Evolutionary conservation across 306 rosid species (phyloP), one percentile per base, ranked within the genome.

Genomic region (Vigna trinervia): DNA sequence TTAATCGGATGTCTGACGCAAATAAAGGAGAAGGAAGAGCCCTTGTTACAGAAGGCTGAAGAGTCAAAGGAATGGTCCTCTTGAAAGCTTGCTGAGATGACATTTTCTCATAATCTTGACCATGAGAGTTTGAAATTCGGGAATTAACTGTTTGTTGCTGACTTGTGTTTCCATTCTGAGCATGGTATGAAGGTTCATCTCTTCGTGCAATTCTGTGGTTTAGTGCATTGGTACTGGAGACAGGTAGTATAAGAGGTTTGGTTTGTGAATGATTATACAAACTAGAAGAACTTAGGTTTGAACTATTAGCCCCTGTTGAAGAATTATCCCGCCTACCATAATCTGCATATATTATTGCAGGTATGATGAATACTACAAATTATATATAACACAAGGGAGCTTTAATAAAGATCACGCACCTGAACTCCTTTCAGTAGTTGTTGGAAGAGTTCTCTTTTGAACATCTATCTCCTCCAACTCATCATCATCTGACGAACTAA

Each of bases 401-500:
- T 84, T 67, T 10, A 73, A 51, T 9, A 76, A 39, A 76, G 76
- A 71, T 52, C 75, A 72, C 87, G 61, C 79, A 90, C 97, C 94
- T 75, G 84, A 71, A 68, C 71, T 77, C 67, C 78, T 84, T 71
- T 68, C 72, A 65, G 77, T 34, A 34, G 84, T 19, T 73, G 85
- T 48, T 34, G 99, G 98, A 77, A 87, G 88, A 74, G 10, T 46
- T 83, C 99, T 90, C 60, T 45, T 43, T 4, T 85, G 74, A 84
- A 74, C 89, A 57, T 82, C 89, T 72, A 84, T 78, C 76, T 78
- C 87, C 74, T 88, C 97, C 69, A 84, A 23, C 8, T 95, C 99
- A 82, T 92, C 34, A 30, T 30, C 94, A 82, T 95, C 99, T 0
- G 97, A 92, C 28, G 97, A 95, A 87, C 88, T 92, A 64, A 93